Evolutionary conservation across 2,329 filamentous ascomycete genomes (phyloP), one percentile per base, ranked within the genome.

Genomic region (Lachnellula subtilissima): DNA sequence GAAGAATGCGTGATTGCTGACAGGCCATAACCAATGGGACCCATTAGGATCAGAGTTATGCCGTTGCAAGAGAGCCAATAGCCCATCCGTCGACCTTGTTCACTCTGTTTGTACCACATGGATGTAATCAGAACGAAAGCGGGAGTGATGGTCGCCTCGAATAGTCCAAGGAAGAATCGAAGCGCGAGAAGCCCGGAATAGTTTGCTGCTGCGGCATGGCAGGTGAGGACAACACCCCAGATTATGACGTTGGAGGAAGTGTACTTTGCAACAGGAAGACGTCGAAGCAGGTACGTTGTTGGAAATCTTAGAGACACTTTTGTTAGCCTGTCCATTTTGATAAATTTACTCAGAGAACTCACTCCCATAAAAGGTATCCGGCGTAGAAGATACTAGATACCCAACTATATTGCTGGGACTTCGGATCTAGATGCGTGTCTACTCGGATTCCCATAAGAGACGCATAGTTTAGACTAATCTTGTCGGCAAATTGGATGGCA

Each of bases 61-160:
- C 28, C 28, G 28, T 32, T 32, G 11, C 28, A 32, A 32, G 28
- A 11, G 28, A 32, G 28, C 82, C 64, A 87, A 85, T 9, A 77
- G 83, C 72, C 76, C 67, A 39, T 71, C 68, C 64, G 72, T 72
- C 2, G 71, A 65, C 63, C 72, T 62, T 8, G 73, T 70, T 57
- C 76, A 70, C 51, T 76, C 72, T 43, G 71, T 62, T 69, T 74
- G 48, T 76, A 76, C 66, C 70, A 77, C n/a, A 61, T 65, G 8
- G 67, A 53, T 15, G 43, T 53, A 46, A 81, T 79, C 50, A 80
- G 73, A 73, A 82, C 80, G 55, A 81, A 82, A 42, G 78, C 77
- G 0, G 80, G 81, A 0, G 75, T 78, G 39, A 84, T 76, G 37
- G 79, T 75, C 7, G 71, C 73, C 60, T 83, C 81, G 2, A 83